Evolutionary conservation across 805 yeast species (phyloP).

Genomic region (Kuraishia capsulata): DNA sequence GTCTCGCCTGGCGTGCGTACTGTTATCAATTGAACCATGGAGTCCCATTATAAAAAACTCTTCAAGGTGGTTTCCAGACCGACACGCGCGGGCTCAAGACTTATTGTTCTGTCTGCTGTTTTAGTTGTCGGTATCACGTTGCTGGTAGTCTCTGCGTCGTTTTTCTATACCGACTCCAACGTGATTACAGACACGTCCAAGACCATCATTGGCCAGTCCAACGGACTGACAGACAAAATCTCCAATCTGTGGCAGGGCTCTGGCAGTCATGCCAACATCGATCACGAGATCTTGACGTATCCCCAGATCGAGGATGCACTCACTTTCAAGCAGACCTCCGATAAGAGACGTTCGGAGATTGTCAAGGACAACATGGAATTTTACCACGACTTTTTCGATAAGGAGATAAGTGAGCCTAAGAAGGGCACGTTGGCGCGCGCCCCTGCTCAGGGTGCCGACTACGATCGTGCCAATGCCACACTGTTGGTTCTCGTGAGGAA

Average conservation of each 20-base stretch:
- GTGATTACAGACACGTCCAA: background rate
- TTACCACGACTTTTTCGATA: slow-evolving; percentile 25
- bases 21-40: too few species aligned
- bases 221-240: background rate
- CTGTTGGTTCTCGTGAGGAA: slow-evolving; percentile 64
- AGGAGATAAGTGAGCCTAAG: slow-evolving; percentile 38
- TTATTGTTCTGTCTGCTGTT: background rate
- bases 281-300: background rate
- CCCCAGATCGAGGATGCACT: background rate
- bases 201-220: background rate
- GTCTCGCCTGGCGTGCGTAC: too few species aligned
- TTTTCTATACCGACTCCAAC: background rate
- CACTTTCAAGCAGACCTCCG: background rate
- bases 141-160: background rate
- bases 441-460: slow-evolving; percentile 7
- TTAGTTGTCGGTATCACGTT: background rate
- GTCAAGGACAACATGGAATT: slow-evolving; percentile 25
- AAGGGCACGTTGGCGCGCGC: slow-evolving; percentile 18
- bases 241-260: background rate
- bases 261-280: background rate
- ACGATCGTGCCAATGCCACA: slow-evolving; percentile 53
- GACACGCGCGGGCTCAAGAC: background rate
- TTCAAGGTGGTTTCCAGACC: background rate
- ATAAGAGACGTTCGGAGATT: slow-evolving; percentile 12
- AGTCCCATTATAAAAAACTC: background rate